Percentiles rank a stretch among this genome's conserved stretches.
These are phyloP conservation scores for Elongisporangium undulatum DNA, from an alignment of 352 stramenopile species.

Conservation along the genomic window DNA sequence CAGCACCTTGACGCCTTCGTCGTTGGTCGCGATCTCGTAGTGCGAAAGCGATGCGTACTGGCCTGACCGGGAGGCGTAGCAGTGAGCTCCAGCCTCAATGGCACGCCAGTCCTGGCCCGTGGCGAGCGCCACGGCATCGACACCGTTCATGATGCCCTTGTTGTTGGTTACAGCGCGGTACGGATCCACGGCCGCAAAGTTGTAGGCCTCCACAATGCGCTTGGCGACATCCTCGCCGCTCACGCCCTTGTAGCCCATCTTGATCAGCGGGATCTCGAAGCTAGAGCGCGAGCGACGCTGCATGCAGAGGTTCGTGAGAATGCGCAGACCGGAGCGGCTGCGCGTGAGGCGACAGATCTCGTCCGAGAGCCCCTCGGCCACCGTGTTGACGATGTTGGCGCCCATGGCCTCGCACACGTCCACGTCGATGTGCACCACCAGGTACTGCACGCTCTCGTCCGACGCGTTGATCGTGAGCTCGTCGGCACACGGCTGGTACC, in stretches of 20 bases:
- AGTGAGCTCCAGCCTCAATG: slow-evolving; percentile 80
- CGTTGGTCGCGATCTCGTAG: slow-evolving; percentile 45
- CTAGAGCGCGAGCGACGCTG: slow-evolving; percentile 59
- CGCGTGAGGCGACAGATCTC: slow-evolving; percentile 65
- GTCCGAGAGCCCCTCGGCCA: slow-evolving; percentile 73
- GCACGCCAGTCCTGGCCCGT: slow-evolving; percentile 85
- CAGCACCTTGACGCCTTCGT: slow-evolving; percentile 42
- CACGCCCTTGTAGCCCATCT: slow-evolving; percentile 81
- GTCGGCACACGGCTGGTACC: slow-evolving; percentile 58
- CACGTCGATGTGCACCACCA: slow-evolving; percentile 86
- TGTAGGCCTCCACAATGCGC: slow-evolving; percentile 81
- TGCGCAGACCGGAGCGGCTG: slow-evolving; percentile 69
- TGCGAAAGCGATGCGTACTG: slow-evolving; percentile 79
- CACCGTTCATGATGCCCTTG: slow-evolving; percentile 89
- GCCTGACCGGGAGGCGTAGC: slow-evolving; percentile 70
- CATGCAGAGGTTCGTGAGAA: slow-evolving; percentile 89
- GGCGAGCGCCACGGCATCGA: slow-evolving; percentile 76
- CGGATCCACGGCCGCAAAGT: slow-evolving; percentile 79
- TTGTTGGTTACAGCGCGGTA: slow-evolving; percentile 87
- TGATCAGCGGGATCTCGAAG: slow-evolving; percentile 71
- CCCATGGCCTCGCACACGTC: slow-evolving; percentile 89
- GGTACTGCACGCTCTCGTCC: slow-evolving; percentile 24
- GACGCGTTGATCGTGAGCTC: slow-evolving; percentile 49
- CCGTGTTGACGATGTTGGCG: slow-evolving; percentile 87
- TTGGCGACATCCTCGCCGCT: slow-evolving; percentile 65